A percentile compares a stretch with the other conserved stretches of the same genome.
Conservation (phyloP, 2,329 filamentous ascomycete species). For the Dothideomycetes sp. region DNA sequence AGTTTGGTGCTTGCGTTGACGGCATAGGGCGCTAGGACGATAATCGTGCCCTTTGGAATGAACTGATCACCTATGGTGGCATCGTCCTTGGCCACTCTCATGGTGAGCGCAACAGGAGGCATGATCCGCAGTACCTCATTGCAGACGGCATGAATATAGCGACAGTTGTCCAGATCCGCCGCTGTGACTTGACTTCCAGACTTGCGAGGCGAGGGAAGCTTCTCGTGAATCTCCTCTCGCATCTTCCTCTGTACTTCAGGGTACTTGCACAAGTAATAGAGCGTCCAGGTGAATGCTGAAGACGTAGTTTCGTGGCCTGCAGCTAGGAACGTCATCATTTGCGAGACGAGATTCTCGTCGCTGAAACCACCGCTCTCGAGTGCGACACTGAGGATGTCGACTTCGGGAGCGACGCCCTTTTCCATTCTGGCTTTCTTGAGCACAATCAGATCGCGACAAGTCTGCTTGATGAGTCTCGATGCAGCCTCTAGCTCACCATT, state of each 20-base stretch:
- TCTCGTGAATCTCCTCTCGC: constrained; percentile 37
- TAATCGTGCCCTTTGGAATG: constrained; percentile 58
- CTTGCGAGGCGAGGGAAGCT: constrained; percentile 32
- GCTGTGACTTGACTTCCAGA: constrained; percentile 34
- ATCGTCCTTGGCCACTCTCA: constrained; percentile 54
- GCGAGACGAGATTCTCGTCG: constrained; percentile 73
- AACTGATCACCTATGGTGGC: constrained; percentile 53
- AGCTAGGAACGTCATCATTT: constrained; percentile 81
- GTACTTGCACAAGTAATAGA: constrained; percentile 41
- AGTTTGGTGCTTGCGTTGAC: constrained; percentile 57
- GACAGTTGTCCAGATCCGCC: constrained; percentile 57
- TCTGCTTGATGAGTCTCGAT: constrained; percentile 47
- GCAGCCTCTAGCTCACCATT: constrained; percentile 55
- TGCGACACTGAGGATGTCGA: constrained; percentile 73
- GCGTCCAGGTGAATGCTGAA: constrained; percentile 41
- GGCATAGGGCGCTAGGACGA: constrained; percentile 55
- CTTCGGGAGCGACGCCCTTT: constrained; percentile 37
- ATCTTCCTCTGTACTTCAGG: constrained; percentile 37
- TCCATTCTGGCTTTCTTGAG: constrained; percentile 53
- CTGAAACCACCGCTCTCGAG: constrained; percentile 64
- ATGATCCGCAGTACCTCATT: constrained; percentile 66
- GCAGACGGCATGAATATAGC: constrained; percentile 70
- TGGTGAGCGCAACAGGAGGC: constrained; percentile 59
- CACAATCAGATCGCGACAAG: constrained; percentile 57
- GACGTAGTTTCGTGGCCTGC: constrained; percentile 53